phyloP scores from a whole-genome alignment of 2,329 filamentous ascomycete species.

The Aspergillus texensis region DNA sequence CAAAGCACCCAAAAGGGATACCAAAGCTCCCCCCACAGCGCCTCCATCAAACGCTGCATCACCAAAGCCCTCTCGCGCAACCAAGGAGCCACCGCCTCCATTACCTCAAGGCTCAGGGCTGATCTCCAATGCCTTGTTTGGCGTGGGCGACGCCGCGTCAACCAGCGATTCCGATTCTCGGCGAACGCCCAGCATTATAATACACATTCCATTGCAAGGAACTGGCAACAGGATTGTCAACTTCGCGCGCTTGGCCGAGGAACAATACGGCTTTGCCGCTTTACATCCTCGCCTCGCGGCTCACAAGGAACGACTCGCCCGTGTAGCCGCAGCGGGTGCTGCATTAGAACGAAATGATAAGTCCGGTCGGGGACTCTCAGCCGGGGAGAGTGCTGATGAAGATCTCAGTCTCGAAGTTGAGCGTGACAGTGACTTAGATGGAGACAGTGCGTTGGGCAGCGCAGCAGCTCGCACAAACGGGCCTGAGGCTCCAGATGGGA shows the following conservation, averaged over 20 bases:
- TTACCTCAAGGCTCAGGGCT: conserved; percentile 66
- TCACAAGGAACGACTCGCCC: conserved; percentile 81
- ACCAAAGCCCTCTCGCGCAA: conserved; percentile 56
- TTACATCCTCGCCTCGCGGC: conserved; percentile 89
- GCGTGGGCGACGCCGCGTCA: conserved; percentile 48
- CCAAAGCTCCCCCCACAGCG: conserved; percentile 48
- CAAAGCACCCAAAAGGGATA: conserved; percentile 42
- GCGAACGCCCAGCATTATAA: conserved; percentile 73
- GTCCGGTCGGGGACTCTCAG: conserved; percentile 64
- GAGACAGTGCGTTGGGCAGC: conserved; percentile 46
- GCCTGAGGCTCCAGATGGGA: conserved; percentile 60
- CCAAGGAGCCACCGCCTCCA: conserved; percentile 58
- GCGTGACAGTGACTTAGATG: conserved; percentile 61
- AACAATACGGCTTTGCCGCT: conserved; percentile 91
- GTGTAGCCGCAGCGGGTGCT: conserved; percentile 85
- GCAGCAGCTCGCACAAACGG: conserved; percentile 55
- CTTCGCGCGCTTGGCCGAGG: conserved; percentile 90
- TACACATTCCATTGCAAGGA: conserved; percentile 79
- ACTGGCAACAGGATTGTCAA: conserved; percentile 91
- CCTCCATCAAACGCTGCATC: conserved; percentile 56
- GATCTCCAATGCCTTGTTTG: conserved; percentile 64
- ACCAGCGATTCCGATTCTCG: conserved; percentile 43
- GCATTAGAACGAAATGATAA: conserved; percentile 77
- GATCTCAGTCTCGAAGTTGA: conserved; percentile 90
- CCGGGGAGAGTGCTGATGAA: conserved; percentile 75